Evolutionary conservation across 306 rosid genomes (phyloP).

Genomic region (Ceratonia siliqua): DNA sequence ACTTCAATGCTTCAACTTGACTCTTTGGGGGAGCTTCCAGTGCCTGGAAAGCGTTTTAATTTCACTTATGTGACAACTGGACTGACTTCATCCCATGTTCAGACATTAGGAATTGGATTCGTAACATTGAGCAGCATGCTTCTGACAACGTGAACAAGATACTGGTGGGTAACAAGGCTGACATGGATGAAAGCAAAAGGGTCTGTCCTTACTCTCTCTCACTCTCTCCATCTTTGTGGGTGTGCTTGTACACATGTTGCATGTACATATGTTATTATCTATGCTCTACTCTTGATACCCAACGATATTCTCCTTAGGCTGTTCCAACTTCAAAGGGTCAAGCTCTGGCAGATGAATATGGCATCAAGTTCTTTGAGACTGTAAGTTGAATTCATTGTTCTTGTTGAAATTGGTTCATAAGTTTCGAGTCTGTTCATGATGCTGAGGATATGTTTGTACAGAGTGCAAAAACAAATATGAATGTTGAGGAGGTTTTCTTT

Average conservation of each 20-base stretch:
- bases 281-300: constrained; percentile 28
- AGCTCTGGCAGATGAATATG: constrained; percentile 84
- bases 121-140: constrained; percentile 89
- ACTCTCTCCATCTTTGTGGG: constrained; percentile 8
- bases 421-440: background rate
- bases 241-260: background rate
- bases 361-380: constrained; percentile 84
- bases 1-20: constrained; percentile 17
- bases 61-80: constrained; percentile 8
- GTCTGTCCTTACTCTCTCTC: constrained; percentile 39
- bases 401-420: constrained; percentile 16
- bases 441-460: constrained; percentile 42
- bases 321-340: constrained; percentile 86
- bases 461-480: constrained; percentile 88
- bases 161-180: constrained; percentile 88
- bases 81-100: constrained; percentile 37
- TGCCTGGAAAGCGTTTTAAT: constrained; percentile 19
- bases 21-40: constrained; percentile 17
- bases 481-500: constrained; percentile 89
- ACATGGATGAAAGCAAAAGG: constrained; percentile 94
- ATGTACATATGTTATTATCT: background rate
- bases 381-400: constrained; percentile 47
- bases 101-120: constrained; percentile 92
- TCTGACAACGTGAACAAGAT: constrained; percentile 92
- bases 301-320: constrained; percentile 51